phyloP scores from a whole-genome alignment of 148 eudicot species.

The Silene conica region DNA sequence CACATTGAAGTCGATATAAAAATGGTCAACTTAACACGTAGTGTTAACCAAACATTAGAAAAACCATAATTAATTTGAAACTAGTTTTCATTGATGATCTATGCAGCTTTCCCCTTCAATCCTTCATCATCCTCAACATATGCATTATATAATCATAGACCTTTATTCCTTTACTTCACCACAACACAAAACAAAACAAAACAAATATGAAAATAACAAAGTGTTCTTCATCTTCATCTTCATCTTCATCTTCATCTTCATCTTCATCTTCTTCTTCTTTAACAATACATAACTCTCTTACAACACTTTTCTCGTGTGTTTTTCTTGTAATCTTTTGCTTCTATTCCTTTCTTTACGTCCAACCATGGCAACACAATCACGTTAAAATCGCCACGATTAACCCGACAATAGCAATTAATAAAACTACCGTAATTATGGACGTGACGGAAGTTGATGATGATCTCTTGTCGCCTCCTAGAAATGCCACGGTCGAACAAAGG shows the following conservation, averaged over 20 bases:
- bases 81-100: too few relatives aligned
- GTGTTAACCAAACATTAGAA: too few relatives aligned
- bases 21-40: too few relatives aligned
- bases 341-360: constrained; percentile 1
- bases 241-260: constrained; percentile 2
- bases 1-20: too few relatives aligned
- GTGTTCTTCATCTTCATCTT: neutral
- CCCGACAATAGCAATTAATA: neutral
- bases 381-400: neutral
- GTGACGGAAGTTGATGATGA: neutral
- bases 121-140: too few relatives aligned
- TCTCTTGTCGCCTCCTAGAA: constrained; percentile 18
- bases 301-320: neutral
- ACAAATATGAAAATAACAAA: neutral
- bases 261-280: constrained; percentile 10
- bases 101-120: too few relatives aligned
- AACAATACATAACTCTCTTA: neutral
- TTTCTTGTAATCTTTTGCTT: neutral
- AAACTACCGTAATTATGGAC: neutral
- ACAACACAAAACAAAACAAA: neutral
- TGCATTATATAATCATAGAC: too few relatives aligned
- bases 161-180: too few relatives aligned
- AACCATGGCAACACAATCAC: constrained; percentile 7
- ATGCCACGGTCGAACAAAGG: constrained; percentile 23
- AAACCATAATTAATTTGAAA: too few relatives aligned